Conservation (phyloP, 371 early-diverging fungal species). For the Mortierella polycephala region DNA sequence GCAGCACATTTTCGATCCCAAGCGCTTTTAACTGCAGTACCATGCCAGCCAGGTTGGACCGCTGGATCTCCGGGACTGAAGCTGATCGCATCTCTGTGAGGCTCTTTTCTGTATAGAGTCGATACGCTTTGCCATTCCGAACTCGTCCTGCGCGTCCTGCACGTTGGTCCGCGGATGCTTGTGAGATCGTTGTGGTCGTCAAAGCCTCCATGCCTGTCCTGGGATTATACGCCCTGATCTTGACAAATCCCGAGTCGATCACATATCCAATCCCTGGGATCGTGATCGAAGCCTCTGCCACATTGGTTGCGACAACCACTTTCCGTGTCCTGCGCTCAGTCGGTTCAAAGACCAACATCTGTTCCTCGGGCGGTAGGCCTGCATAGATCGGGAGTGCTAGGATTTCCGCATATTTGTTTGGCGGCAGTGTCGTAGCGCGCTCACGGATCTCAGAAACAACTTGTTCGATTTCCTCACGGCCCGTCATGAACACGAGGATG, state of each 20-base stretch:
- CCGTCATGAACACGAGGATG: constrained; percentile 91
- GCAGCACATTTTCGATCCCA: constrained; percentile 91
- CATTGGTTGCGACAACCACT: constrained; percentile 98
- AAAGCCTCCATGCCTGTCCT: constrained; percentile 86
- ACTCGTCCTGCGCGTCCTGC: constrained; percentile 97
- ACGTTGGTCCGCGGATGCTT: constrained; percentile 96
- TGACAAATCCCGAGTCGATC: constrained; percentile 93
- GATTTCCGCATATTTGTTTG: constrained; percentile 67
- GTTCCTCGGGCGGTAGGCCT: constrained; percentile 88
- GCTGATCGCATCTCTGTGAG: constrained; percentile 81
- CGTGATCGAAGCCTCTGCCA: constrained; percentile 97
- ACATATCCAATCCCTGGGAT: constrained; percentile 94
- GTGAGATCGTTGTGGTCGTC: constrained; percentile 79
- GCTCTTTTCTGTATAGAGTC: constrained; percentile 91
- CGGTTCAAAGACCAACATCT: constrained; percentile 93
- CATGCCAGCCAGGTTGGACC: constrained; percentile 89
- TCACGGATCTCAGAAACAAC: constrained; percentile 61
- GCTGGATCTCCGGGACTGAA: constrained; percentile 95
- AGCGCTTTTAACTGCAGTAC: constrained; percentile 91
- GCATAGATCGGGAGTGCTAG: constrained; percentile 87
- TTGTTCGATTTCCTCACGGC: constrained; percentile 88
- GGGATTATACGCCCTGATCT: constrained; percentile 86
- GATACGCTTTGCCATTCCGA: constrained; percentile 93
- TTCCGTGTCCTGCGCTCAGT: constrained; percentile 87
- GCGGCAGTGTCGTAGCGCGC: constrained; percentile 57